A percentile compares a stretch with the other conserved stretches of the same genome.
phyloP scores from a whole-genome alignment of 768 basidiomycete species.

The Cytidiella melzeri region DNA sequence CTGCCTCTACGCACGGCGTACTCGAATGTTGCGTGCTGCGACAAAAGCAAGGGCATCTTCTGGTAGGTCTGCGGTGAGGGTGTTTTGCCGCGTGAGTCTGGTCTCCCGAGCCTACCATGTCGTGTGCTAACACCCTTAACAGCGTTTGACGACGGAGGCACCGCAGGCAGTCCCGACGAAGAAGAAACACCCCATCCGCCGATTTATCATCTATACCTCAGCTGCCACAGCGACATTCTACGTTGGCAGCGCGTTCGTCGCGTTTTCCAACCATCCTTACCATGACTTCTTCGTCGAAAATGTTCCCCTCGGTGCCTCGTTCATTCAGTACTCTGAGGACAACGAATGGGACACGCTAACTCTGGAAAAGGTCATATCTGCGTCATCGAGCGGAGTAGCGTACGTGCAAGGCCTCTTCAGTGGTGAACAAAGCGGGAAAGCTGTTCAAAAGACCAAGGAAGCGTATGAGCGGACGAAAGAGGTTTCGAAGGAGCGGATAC shows the following conservation, averaged over 20 bases:
- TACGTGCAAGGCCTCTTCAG: constrained; percentile 46
- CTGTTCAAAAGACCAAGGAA: constrained; percentile 29
- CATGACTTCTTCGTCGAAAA: constrained; percentile 80
- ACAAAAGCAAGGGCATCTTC: constrained; percentile 46
- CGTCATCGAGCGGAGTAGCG: constrained; percentile 39
- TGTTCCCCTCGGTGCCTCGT: constrained; percentile 69
- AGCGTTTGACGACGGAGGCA: constrained; percentile 59
- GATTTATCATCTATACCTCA: constrained; percentile 61
- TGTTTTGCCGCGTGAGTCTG: constrained; percentile 51
- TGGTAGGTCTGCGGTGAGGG: constrained; percentile 43
- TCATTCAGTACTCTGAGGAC: constrained; percentile 79
- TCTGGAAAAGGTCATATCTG: constrained; percentile 47
- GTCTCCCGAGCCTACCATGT: constrained; percentile 5
- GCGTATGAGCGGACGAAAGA: constrained; percentile 32
- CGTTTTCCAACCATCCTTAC: constrained; percentile 74
- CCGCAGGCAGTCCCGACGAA: constrained; percentile 40
- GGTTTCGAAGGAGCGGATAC: constrained; percentile 39
- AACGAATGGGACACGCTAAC: constrained; percentile 77
- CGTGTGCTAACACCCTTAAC: constrained; percentile 7
- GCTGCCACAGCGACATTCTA: constrained; percentile 74
- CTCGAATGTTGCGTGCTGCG: constrained; percentile 47
- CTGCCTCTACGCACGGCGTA: constrained; percentile 11
- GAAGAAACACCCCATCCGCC: constrained; percentile 49
- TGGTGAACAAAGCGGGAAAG: constrained; percentile 33
- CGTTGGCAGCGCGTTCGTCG: constrained; percentile 70